Evolutionary conservation across 2,329 filamentous ascomycete genomes (phyloP), one percentile per base, ranked within the genome.

Genomic region (Fusarium sp.): DNA sequence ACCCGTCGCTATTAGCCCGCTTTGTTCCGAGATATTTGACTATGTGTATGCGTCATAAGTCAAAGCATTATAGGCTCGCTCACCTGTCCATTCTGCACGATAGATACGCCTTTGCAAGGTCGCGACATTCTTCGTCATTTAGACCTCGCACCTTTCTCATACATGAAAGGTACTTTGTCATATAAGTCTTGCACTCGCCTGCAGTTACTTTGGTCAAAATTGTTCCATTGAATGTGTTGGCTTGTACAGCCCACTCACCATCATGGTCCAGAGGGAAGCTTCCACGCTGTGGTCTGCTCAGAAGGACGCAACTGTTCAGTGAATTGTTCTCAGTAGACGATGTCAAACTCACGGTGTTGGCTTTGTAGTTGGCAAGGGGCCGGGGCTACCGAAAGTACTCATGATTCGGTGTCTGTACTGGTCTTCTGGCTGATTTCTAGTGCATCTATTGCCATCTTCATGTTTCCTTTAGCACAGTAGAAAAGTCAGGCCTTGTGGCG

Each of bases 221-320:
- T 31, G 27, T 42, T 23, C 27, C 44, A 38, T 51, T 60, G 45
- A 15, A 35, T 21, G 35, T 39, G 42, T 18, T 37, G 27, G 33
- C 38, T 38, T 35, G 21, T 25, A 44, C 44, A 46, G 60, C 52
- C 41, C 41, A 46, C 83, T 78, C 69, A 84, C 84, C 94, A 82
- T 97, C 94, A 78, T 97, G 95, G 82, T 98, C 95, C 60, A 98
- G 90, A 29, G 95, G 95, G 80, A 98, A 98, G 76, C 93, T 97
- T 66, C 95, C 95, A 77, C 94, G 91, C 81, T 98, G 93, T 6
- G 95, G 95, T 63, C 93, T 96, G 75, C 44, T 59, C 27, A 45
- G 39, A 65, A 33, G 27, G 33, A 64, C 21, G 52, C 27, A 51
- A 27, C 25, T 27, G 42, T 62, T 68, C 58, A 74, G 75, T 69